These are phyloP conservation scores for Aaosphaeria pasadenensis DNA, from an alignment of 2,329 filamentous ascomycete species.

Conservation along the genomic window DNA sequence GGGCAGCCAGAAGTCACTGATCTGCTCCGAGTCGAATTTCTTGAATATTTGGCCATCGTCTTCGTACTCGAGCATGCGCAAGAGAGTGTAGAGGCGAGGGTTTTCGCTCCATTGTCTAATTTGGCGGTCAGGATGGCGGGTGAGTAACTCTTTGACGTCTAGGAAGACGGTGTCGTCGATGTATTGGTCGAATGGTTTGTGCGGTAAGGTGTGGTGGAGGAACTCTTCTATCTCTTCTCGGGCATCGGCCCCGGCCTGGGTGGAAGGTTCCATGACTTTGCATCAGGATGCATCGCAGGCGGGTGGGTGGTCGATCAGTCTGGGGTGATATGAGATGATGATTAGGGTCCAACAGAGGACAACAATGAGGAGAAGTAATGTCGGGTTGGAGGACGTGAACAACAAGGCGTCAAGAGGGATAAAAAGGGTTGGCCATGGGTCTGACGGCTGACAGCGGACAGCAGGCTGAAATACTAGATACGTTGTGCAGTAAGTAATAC, in stretches of 20 bases:
- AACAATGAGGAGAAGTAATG: too few relatives aligned
- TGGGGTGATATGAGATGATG: background rate
- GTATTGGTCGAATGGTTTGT: slow-evolving; percentile 9
- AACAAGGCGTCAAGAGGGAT: too few relatives aligned
- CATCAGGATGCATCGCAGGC: background rate
- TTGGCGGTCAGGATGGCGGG: slow-evolving; percentile 9
- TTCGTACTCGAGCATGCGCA: slow-evolving; percentile 16
- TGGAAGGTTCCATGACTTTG: background rate
- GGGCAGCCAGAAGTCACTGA: slow-evolving; percentile 14
- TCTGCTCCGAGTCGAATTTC: slow-evolving; percentile 9
- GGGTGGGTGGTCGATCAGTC: background rate
- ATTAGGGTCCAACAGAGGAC: too few relatives aligned
- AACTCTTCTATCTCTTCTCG: slow-evolving; percentile 9
- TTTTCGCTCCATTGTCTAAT: slow-evolving; percentile 10
- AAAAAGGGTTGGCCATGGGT: too few relatives aligned
- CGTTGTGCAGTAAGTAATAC: too few relatives aligned
- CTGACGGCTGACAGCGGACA: too few relatives aligned
- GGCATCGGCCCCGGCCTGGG: background rate
- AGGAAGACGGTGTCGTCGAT: slow-evolving; percentile 18
- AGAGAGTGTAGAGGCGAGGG: slow-evolving; percentile 14
- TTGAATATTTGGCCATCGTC: slow-evolving; percentile 8
- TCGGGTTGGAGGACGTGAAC: too few relatives aligned
- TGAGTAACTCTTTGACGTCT: slow-evolving; percentile 8
- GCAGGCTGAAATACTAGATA: too few relatives aligned
- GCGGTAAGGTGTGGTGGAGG: slow-evolving; percentile 10